Base-by-base conservation (phyloP, 2,329 filamentous ascomycete species). In the Fusarium duplospermum region DNA sequence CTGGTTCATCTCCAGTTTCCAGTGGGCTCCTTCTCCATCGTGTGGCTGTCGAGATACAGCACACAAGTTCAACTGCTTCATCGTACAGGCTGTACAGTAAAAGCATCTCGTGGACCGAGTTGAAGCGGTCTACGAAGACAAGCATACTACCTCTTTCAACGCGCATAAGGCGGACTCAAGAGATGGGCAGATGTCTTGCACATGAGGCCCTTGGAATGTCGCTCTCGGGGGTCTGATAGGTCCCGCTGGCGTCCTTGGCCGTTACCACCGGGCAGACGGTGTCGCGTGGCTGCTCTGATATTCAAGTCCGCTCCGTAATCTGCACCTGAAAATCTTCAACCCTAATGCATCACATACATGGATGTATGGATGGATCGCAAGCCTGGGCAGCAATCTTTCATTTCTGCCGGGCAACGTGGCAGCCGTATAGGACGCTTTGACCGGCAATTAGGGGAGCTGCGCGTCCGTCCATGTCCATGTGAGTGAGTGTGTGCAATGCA, bases 241-340 rank as follows among this genome's bases (percentile, higher is more conserved):
- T 20, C 27, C 54, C 54, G 20, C 20, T 47, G 10, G 16, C 57
- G 38, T 24, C 47, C 62, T 58, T 45, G 27, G 40, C 35, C 24
- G 22, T 45, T 24, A 40, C 33, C 40, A 57, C 47, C 33, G 31
- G 27, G 47, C 52, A 71, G 27, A 50, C 36, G 18, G 36, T 38
- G 29, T 40, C 50, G n/a, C 45, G 71, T 71, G 71, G 67, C 67
- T 64, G 47, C 47, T 64, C 36, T 38, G 18, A 57, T 38, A 61
- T 62, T 8, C 35, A 56, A 63, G 61, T 62, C 58, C 38, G 6
- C 33, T 62, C 54, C 33, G 42, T 58, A 54, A 45, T 36, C 35
- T 61, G 40, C 27, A 38, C 60, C 33, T 57, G 40, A 70, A 58
- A 70, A 72, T 62, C 22, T 54, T 70, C 69, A 60, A 64, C 36